phyloP scores from a whole-genome alignment of 2,329 filamentous ascomycete genomes.

The Metarhizium sp. region DNA sequence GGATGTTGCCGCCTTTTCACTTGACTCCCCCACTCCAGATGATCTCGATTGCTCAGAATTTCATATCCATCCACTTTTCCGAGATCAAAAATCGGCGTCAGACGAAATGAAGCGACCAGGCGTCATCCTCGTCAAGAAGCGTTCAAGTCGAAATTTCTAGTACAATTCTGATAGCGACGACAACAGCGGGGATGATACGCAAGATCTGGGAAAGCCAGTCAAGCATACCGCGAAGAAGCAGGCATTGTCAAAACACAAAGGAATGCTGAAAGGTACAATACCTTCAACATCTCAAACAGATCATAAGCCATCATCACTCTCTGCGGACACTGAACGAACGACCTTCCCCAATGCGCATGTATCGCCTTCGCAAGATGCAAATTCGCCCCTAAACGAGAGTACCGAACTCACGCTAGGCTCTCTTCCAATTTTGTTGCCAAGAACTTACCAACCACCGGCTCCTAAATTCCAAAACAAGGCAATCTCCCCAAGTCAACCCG shows the following conservation, averaged over 20 bases:
- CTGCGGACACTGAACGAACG: background rate
- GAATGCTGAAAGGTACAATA: background rate
- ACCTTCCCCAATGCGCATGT: background rate
- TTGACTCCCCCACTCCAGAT: slow-evolving; percentile 18
- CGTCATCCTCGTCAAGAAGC: slow-evolving; percentile 24
- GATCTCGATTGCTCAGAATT: slow-evolving; percentile 25
- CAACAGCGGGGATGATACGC: slow-evolving; percentile 13
- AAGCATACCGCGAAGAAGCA: background rate
- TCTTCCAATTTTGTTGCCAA: background rate
- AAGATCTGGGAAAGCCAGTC: too few species aligned
- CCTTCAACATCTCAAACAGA: background rate
- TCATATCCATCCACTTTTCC: slow-evolving; percentile 26
- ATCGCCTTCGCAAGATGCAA: background rate
- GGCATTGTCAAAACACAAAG: background rate
- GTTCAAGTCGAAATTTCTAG: slow-evolving; percentile 25
- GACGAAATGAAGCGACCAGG: slow-evolving; percentile 21
- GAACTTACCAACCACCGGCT: background rate
- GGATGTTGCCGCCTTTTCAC: slow-evolving; percentile 24
- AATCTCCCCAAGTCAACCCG: background rate
- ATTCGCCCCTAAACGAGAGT: background rate
- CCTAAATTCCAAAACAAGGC: background rate
- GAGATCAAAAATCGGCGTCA: slow-evolving; percentile 17
- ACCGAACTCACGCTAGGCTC: background rate
- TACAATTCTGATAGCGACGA: slow-evolving; percentile 27
- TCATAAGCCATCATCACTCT: background rate